These are phyloP conservation scores for Cladosporium phlei DNA, from an alignment of 2,329 filamentous ascomycete genomes.

Conservation along the genomic window DNA sequence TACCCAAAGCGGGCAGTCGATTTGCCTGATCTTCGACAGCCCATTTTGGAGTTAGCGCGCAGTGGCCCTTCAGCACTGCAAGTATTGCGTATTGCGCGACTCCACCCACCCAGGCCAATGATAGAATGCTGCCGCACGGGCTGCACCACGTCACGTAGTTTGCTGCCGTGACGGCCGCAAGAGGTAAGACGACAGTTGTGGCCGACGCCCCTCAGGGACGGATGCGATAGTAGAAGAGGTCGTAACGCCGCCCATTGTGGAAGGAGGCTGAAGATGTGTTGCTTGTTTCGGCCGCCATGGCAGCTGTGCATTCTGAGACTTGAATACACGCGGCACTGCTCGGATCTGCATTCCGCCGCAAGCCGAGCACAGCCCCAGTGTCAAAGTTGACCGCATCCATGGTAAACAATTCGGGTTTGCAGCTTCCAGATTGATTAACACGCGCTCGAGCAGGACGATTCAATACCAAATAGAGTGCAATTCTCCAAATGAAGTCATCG, in stretches of 20 bases:
- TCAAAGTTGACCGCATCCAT: constrained; percentile 5
- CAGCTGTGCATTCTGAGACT: neutral
- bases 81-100: constrained; percentile 12
- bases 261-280: constrained; percentile 7
- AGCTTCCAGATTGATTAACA: too few relatives aligned
- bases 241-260: neutral
- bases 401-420: too few relatives aligned
- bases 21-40: neutral
- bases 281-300: neutral
- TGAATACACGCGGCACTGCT: constrained; percentile 4
- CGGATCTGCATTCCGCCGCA: constrained; percentile 6
- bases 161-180: neutral
- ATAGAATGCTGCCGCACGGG: constrained; percentile 1
- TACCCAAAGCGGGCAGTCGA: constrained; percentile 8
- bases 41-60: neutral
- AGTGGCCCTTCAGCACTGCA: constrained; percentile 6
- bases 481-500: neutral
- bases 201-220: neutral
- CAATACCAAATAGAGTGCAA: too few relatives aligned
- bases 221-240: neutral
- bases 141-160: constrained; percentile 8
- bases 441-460: too few relatives aligned
- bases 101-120: constrained; percentile 4
- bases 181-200: constrained; percentile 4
- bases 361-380: constrained; percentile 5